Evolutionary conservation across 129 eudicot genomes (phyloP).

Genomic region (Centrapalus pauciflorus): DNA sequence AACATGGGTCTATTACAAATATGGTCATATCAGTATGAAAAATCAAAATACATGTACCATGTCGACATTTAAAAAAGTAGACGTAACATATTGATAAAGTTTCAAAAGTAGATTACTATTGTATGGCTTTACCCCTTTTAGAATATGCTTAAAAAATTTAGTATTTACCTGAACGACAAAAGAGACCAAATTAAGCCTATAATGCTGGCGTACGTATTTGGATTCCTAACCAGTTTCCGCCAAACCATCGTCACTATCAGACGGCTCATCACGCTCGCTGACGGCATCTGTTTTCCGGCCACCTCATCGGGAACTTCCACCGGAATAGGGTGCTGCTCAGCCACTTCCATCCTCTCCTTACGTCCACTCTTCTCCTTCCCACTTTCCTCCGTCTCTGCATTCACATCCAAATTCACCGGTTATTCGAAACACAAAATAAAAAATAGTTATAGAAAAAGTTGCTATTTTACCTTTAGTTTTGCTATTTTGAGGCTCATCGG

Average conservation of each 20-base stretch:
- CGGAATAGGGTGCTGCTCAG: neutral
- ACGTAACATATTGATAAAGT: neutral
- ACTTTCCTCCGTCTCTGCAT: constrained; percentile 13
- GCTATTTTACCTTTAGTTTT: constrained; percentile 9
- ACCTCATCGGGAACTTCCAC: neutral
- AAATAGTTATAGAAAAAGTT: neutral
- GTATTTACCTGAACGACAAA: constrained; percentile 57
- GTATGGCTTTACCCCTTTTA: no score
- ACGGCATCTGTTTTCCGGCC: constrained; percentile 42
- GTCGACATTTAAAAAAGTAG: no score
- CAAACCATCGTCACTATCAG: constrained; percentile 56
- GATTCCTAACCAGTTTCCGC: constrained; percentile 61
- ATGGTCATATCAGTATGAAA: no score
- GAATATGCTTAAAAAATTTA: no score
- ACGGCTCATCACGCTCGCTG: constrained; percentile 47
- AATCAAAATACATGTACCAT: no score
- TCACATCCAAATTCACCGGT: neutral
- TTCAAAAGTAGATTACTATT: no score
- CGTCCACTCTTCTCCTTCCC: constrained; percentile 1
- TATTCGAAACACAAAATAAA: neutral
- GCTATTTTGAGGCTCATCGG: constrained; percentile 18
- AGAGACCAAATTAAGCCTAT: constrained; percentile 67
- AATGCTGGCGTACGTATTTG: constrained; percentile 63
- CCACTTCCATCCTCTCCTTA: neutral
- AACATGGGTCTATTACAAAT: no score